Evolutionary conservation across 2,329 filamentous ascomycete species (phyloP).

Genomic region (Fusarium liriodendri): DNA sequence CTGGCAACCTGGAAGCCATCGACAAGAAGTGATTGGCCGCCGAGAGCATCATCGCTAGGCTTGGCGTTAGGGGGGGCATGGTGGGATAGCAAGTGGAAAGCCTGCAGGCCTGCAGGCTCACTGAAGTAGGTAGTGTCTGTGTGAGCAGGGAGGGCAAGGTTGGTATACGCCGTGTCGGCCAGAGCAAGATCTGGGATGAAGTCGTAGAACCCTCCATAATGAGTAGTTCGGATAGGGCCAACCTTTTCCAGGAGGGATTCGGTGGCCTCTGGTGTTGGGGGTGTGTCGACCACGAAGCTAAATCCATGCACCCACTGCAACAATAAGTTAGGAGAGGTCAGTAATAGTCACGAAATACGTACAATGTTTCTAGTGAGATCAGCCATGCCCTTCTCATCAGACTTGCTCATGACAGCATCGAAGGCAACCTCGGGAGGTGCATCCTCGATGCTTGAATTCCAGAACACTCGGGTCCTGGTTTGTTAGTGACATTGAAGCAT

Average conservation of each 20-base stretch:
- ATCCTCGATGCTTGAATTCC: slow-evolving; percentile 48
- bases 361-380: slow-evolving; percentile 75
- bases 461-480: slow-evolving; percentile 30
- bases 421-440: slow-evolving; percentile 70
- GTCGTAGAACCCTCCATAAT: slow-evolving; percentile 85
- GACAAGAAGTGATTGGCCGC: slow-evolving; percentile 84
- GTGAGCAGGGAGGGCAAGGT: slow-evolving; percentile 82
- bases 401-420: slow-evolving; percentile 66
- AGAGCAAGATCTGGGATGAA: slow-evolving; percentile 90
- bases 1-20: slow-evolving; percentile 84
- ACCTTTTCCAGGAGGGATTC: slow-evolving; percentile 82
- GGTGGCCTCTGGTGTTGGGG: slow-evolving; percentile 75
- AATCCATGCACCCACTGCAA: slow-evolving; percentile 76
- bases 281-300: slow-evolving; percentile 79
- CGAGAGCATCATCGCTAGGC: slow-evolving; percentile 56
- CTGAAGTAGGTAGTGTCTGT: slow-evolving; percentile 98
- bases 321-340: slow-evolving; percentile 18
- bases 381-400: slow-evolving; percentile 64
- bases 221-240: slow-evolving; percentile 87
- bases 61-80: slow-evolving; percentile 54
- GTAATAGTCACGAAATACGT: slow-evolving; percentile 34
- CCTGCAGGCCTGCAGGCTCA: slow-evolving; percentile 89
- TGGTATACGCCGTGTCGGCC: slow-evolving; percentile 93
- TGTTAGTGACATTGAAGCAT: slow-evolving; percentile 9
- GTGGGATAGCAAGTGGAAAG: slow-evolving; percentile 89